Base-by-base conservation (phyloP, 2,329 filamentous ascomycete genomes). In the Nannizziopsis arthrosporioides region DNA sequence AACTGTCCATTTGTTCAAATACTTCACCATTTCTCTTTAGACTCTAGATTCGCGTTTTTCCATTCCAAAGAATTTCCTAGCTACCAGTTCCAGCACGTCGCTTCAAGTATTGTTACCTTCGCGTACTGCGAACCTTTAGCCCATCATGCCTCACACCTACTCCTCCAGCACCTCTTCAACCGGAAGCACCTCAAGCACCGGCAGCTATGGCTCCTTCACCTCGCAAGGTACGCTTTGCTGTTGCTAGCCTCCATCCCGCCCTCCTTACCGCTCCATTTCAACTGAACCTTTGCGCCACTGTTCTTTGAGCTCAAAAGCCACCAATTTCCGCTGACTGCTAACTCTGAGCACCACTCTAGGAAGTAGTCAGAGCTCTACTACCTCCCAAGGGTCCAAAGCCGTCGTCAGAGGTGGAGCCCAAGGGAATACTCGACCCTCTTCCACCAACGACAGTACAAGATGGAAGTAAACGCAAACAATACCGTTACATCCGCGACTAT, bases 131-230 rank as follows among this genome's bases (percentile, higher is more conserved):
- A n/a, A n/a, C 12, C 2, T 40, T 14, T 18, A 8, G 32, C 22
- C 36, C 31, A 54, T 47, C 15, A 55, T 52, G 41, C 50, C 51
- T 45, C 47, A 63, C 54, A 46, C 57, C 52, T 50, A 60, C 41
- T 41, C 47, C 17, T 49, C 42, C 19, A 41, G 42, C 18, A 39
- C 30, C 30, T 40, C 36, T 14, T 47, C 45, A 5, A 22, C 35
- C 18, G 40, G 18, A 15, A 49, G 45, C 36, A 44, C 43, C 22
- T 42, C 37, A n/a, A 44, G 36, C 15, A 37, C 19, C 12, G 27
- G 19, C 18, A 40, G 40, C 36, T 49, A 36, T 17, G 12, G 15
- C 8, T 47, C 50, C 4, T 15, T 17, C 19, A 48, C n/a, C 30
- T 38, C 47, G 42, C 37, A 52, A 34, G 48, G 51, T 52, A 52